A percentile compares a stretch with the other conserved stretches of the same genome.
Conservation (phyloP, 2,329 filamentous ascomycete species). For the Microsporum audouinii region DNA sequence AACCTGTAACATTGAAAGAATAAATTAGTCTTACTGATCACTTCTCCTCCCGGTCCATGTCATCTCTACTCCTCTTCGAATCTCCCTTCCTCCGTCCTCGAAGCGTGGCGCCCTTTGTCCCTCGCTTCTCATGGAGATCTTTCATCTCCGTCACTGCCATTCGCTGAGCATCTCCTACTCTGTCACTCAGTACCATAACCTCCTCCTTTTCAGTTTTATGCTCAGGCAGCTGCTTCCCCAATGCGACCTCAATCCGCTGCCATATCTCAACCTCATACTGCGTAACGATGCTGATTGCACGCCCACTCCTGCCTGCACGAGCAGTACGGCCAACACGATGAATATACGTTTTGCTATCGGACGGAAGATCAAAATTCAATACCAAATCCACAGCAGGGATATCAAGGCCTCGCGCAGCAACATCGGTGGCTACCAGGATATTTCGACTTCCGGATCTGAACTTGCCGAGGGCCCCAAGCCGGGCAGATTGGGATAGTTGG, state of each 20-base stretch:
- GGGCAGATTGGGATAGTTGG: slow-evolving; percentile 75
- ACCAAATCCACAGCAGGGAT: slow-evolving; percentile 80
- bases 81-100: slow-evolving; percentile 43
- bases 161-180: slow-evolving; percentile 73
- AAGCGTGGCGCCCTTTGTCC: slow-evolving; percentile 35
- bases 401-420: slow-evolving; percentile 80
- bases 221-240: slow-evolving; percentile 64
- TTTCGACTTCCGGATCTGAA: slow-evolving; percentile 71
- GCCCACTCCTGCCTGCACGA: slow-evolving; percentile 70
- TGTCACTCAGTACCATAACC: slow-evolving; percentile 65
- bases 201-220: slow-evolving; percentile 65
- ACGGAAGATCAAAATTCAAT: slow-evolving; percentile 71
- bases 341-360: slow-evolving; percentile 81
- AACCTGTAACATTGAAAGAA: neutral
- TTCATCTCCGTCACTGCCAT: slow-evolving; percentile 73
- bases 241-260: slow-evolving; percentile 66
- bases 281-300: slow-evolving; percentile 68
- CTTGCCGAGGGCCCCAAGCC: slow-evolving; percentile 79
- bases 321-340: slow-evolving; percentile 81
- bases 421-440: slow-evolving; percentile 83
- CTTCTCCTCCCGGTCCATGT: slow-evolving; percentile 68
- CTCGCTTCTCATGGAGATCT: slow-evolving; percentile 57
- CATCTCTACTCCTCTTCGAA: slow-evolving; percentile 44
- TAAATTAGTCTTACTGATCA: slow-evolving; percentile 25
- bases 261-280: slow-evolving; percentile 81